Evolutionary conservation across 2,329 filamentous ascomycete species (phyloP).

Genomic region (Clathrospora elynae): DNA sequence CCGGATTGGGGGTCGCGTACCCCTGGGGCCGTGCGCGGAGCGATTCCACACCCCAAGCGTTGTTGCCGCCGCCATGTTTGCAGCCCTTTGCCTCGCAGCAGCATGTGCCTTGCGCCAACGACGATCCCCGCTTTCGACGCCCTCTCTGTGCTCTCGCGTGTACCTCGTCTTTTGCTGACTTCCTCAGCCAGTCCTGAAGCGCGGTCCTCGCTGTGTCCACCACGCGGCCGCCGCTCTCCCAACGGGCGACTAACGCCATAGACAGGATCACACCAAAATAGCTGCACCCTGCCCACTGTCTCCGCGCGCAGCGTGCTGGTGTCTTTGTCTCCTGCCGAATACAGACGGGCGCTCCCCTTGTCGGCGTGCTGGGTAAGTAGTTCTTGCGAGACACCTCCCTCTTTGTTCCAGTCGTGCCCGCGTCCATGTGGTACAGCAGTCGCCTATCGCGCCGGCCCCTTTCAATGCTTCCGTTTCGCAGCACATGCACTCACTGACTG

Average conservation of each 20-base stretch:
- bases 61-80: conserved; percentile 23
- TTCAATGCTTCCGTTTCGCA: conserved; percentile 34
- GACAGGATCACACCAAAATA: conserved; percentile 32
- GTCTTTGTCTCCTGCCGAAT: conserved; percentile 26
- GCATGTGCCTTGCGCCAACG: conserved; percentile 24
- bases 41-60: no score
- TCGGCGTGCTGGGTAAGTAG: conserved; percentile 35
- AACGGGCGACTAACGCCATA: conserved; percentile 27
- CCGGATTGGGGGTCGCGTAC: conserved; percentile 17
- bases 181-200: neutral
- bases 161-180: conserved; percentile 19
- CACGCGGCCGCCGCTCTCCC: conserved; percentile 9
- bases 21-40: conserved; percentile 25
- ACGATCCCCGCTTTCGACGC: conserved; percentile 11
- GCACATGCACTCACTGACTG: conserved; percentile 41
- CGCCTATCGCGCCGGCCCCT: conserved; percentile 38
- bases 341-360: conserved; percentile 11
- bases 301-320: conserved; percentile 9
- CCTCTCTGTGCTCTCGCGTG: no score
- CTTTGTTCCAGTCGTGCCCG: conserved; percentile 42
- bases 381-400: conserved; percentile 28
- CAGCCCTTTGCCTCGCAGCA: conserved; percentile 23
- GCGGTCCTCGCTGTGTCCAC: conserved; percentile 3
- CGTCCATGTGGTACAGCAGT: conserved; percentile 44
- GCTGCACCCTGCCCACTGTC: conserved; percentile 18